A percentile compares a stretch with the other conserved stretches of the same genome.
Evolutionary conservation across 768 basidiomycete species (phyloP).

Genomic region (Trametes gibbosa): DNA sequence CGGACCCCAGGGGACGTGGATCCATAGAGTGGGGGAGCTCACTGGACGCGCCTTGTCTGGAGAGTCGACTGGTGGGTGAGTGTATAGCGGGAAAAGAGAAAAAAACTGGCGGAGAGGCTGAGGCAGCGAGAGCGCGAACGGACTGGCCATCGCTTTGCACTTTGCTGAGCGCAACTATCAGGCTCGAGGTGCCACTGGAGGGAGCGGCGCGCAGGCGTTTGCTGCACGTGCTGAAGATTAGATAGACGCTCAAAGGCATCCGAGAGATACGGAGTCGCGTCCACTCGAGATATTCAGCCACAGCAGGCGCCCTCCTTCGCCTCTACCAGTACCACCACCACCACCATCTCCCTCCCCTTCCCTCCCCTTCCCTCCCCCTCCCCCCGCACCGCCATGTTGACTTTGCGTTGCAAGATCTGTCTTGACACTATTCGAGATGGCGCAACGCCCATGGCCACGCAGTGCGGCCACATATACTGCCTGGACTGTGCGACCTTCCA

Average conservation of each 20-base stretch:
- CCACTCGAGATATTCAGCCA: neutral
- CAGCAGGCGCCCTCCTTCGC: neutral
- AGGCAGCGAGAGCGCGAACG: conserved; percentile 30
- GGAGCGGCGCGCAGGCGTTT: too few species aligned
- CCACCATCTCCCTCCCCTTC: too few species aligned
- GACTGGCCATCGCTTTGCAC: conserved; percentile 16
- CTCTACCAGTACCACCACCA: conserved; percentile 7
- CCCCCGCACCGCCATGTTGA: conserved; percentile 1
- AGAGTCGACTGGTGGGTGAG: conserved; percentile 39
- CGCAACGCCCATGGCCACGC: conserved; percentile 17
- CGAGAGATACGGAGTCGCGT: conserved; percentile 6
- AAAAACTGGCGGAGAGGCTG: conserved; percentile 48
- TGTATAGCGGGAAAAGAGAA: conserved; percentile 58
- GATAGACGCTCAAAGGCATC: conserved; percentile 6
- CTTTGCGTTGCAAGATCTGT: conserved; percentile 21
- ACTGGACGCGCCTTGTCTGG: conserved; percentile 31
- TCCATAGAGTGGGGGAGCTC: conserved; percentile 58
- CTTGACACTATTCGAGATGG: conserved; percentile 13
- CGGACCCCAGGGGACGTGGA: conserved; percentile 45
- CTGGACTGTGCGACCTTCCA: conserved; percentile 26
- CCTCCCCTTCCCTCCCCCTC: neutral
- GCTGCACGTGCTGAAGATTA: conserved; percentile 8
- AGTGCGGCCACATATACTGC: conserved; percentile 29
- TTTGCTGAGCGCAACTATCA: too few species aligned
- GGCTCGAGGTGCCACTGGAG: too few species aligned